phyloP scores from a whole-genome alignment of 208 protist species.

The Leishmania martiniquensis region DNA sequence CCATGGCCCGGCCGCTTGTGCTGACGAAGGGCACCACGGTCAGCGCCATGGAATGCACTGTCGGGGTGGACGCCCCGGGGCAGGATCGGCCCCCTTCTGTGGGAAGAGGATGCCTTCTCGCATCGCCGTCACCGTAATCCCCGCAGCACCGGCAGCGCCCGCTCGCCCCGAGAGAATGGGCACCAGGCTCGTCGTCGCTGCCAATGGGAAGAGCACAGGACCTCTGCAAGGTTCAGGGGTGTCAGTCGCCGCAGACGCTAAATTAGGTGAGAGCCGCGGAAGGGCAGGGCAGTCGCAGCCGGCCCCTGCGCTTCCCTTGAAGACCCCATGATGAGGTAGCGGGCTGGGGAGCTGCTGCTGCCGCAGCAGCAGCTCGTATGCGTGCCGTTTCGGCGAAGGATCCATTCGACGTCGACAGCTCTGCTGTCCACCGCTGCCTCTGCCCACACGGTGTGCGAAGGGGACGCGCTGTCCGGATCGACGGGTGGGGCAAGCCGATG shows the following conservation, averaged over 20 bases:
- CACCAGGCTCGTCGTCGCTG: constrained; percentile 1
- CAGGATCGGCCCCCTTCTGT: not conserved
- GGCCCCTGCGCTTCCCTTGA: not conserved
- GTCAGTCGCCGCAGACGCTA: not conserved
- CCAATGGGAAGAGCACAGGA: not conserved
- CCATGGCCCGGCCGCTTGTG: not conserved
- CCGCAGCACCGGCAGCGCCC: not conserved
- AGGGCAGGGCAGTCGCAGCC: not conserved
- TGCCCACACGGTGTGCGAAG: not conserved
- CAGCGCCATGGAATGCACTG: constrained; percentile 15
- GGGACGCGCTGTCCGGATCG: not conserved
- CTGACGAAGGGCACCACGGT: constrained; percentile 26
- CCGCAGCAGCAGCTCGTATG: constrained; percentile 1
- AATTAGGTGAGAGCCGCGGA: not conserved
- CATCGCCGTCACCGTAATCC: not conserved
- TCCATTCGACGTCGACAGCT: constrained; percentile 2
- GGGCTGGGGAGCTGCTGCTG: not conserved
- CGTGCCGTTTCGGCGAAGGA: constrained; percentile 6
- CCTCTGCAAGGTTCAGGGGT: not conserved
- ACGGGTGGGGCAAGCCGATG: not conserved
- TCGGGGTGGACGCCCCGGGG: not conserved
- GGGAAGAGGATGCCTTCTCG: not conserved
- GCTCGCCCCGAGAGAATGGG: not conserved
- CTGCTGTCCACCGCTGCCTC: not conserved
- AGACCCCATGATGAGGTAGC: too few relatives aligned